These are phyloP conservation scores for Poa pratensis DNA, from an alignment of 176 grass and related monocot genomes.

Conservation along the genomic window DNA sequence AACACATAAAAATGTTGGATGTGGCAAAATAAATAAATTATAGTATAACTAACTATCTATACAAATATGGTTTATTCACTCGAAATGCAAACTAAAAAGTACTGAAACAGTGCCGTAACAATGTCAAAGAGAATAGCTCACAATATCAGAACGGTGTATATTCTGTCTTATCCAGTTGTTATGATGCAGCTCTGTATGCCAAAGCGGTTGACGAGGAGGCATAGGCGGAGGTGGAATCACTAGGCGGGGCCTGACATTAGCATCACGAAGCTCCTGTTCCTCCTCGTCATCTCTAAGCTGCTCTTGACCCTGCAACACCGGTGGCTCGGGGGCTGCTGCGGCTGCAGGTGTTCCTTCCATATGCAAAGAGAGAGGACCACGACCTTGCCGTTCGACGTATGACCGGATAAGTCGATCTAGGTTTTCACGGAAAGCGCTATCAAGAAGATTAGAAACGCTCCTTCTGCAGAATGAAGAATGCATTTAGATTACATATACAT, in stretches of 20 bases:
- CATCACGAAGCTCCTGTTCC: constrained; percentile 55
- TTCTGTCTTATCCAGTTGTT: constrained; percentile 88
- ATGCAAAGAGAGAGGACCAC: constrained; percentile 68
- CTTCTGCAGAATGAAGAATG: constrained; percentile 61
- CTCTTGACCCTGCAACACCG: constrained; percentile 48
- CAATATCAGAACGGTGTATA: constrained; percentile 86
- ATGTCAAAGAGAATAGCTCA: constrained; percentile 53
- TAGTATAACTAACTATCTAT: neutral
- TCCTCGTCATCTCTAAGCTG: constrained; percentile 63
- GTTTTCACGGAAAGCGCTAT: constrained; percentile 89
- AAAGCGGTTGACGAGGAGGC: constrained; percentile 74
- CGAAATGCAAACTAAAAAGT: neutral
- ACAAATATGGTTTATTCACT: neutral
- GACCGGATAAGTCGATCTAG: constrained; percentile 87
- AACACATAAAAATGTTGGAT: neutral
- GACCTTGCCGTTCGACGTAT: constrained; percentile 82
- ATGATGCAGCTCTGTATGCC: constrained; percentile 76
- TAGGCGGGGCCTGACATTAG: constrained; percentile 50
- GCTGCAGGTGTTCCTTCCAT: constrained; percentile 54
- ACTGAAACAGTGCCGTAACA: neutral
- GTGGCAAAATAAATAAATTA: too few species aligned
- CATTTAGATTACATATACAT: constrained; percentile 15
- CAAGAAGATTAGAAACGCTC: constrained; percentile 97
- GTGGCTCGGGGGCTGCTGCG: constrained; percentile 39
- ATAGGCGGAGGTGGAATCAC: constrained; percentile 79